Base-by-base conservation (phyloP, 805 yeast species). In the Yarrowia sp. region DNA sequence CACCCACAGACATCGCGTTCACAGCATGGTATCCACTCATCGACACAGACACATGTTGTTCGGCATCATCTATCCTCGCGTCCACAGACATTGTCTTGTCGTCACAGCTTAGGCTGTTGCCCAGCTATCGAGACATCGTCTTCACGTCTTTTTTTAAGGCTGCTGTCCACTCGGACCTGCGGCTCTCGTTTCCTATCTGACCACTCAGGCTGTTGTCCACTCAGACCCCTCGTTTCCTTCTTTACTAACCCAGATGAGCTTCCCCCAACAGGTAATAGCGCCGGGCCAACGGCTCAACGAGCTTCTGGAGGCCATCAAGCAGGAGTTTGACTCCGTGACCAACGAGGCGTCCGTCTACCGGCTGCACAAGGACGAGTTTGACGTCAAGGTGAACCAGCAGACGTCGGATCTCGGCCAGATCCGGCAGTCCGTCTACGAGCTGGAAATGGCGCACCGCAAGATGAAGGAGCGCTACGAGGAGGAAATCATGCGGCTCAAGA, bases 381-480 rank as follows among this genome's bases (percentile, higher is more conserved):
- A 93, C 74, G 78, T 63, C 35, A 32, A 66, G 66, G 72, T 90
- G 72, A 86, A 83, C 71, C 97, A 92, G 76, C 97, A 93, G 75
- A 86, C 90, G 63, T 88, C 86, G 60, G 99, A 94, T 74, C 85
- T 93, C 83, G 92, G 91, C 72, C 96, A 89, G 73, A 91, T 93
- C 63, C 84, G 97, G 70, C 96, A 91, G 71, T 90, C 97, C 10
- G 96, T 93, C 27, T 91, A 86, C 71, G 98, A 94, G 72, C 81
- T 93, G 69, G 97, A 93, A 74, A 83, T 87, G 81, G 93, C 96
- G 38, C 98, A 93, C 77, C 82, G 96, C 68, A 89, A 90, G 72
- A 88, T 94, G 82, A 92, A 93, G 76, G 97, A 93, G 71, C 91
- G 92, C 49, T 94, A 93, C 75, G 97, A 93, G 74, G 96, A 89